phyloP scores from a whole-genome alignment of 345 rosid species.

The Pelargonium nanum region DNA sequence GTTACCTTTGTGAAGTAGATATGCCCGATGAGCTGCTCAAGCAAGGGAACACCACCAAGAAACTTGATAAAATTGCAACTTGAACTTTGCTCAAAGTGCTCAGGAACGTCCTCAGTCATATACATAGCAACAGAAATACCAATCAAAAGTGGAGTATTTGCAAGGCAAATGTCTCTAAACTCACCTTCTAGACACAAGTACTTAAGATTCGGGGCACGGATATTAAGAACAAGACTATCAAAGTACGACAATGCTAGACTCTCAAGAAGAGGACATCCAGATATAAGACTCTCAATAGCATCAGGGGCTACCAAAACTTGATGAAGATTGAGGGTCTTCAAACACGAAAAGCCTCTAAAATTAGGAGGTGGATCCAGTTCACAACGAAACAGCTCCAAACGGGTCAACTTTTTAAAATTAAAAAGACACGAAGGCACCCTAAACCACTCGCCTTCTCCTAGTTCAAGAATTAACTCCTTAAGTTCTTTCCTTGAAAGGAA shows the following conservation, averaged over 20 bases:
- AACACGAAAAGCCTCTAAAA: slow-evolving; percentile 60
- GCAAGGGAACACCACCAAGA: slow-evolving; percentile 72
- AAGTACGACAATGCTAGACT: slow-evolving; percentile 60
- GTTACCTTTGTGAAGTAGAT: slow-evolving; percentile 87
- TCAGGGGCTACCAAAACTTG: slow-evolving; percentile 69
- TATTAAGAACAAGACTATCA: slow-evolving; percentile 60
- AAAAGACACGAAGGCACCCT: slow-evolving; percentile 72
- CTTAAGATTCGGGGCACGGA: slow-evolving; percentile 71
- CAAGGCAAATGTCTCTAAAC: slow-evolving; percentile 66
- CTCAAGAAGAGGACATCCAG: slow-evolving; percentile 75
- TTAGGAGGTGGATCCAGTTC: slow-evolving; percentile 61
- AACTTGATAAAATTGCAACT: slow-evolving; percentile 66
- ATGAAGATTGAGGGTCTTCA: slow-evolving; percentile 65
- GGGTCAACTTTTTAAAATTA: slow-evolving; percentile 44
- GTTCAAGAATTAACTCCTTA: slow-evolving; percentile 59
- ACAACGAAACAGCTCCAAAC: slow-evolving; percentile 64
- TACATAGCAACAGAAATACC: slow-evolving; percentile 71
- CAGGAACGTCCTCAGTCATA: slow-evolving; percentile 68
- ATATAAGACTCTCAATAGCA: slow-evolving; percentile 64
- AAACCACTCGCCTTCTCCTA: slow-evolving; percentile 84
- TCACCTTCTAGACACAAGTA: slow-evolving; percentile 81
- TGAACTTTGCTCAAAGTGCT: slow-evolving; percentile 69
- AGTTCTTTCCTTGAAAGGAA: slow-evolving; percentile 69
- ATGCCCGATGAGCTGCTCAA: slow-evolving; percentile 66
- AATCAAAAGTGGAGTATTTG: slow-evolving; percentile 59